These are phyloP conservation scores for Hymenoscyphus scutula DNA, from an alignment of 2,329 filamentous ascomycete species.

Conservation along the genomic window DNA sequence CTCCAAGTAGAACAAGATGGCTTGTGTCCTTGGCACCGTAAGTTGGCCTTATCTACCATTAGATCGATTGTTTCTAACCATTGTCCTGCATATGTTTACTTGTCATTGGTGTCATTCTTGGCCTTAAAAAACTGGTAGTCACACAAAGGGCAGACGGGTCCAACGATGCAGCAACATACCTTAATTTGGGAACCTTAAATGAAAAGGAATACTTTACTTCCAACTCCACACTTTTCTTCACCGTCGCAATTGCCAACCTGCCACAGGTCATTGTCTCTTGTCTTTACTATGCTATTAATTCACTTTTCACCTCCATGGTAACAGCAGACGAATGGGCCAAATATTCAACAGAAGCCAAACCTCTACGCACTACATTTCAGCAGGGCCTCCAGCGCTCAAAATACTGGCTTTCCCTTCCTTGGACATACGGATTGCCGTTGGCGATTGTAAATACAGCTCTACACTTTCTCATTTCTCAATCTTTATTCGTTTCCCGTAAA, in stretches of 20 bases:
- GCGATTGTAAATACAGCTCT: conserved; percentile 31
- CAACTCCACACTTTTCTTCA: neutral
- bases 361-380: conserved; percentile 36
- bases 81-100: too few relatives aligned
- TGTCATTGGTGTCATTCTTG: too few relatives aligned
- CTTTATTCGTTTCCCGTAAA: conserved; percentile 37
- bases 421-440: conserved; percentile 37
- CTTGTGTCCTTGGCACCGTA: conserved; percentile 17
- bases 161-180: too few relatives aligned
- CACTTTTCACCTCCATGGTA: conserved; percentile 22
- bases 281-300: conserved; percentile 36
- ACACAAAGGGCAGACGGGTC: too few relatives aligned
- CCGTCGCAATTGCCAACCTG: conserved; percentile 30
- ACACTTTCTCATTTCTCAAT: conserved; percentile 42
- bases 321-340: conserved; percentile 13
- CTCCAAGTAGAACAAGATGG: conserved; percentile 19
- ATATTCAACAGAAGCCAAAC: conserved; percentile 34
- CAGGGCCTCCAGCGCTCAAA: conserved; percentile 34
- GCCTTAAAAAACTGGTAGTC: too few relatives aligned
- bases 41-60: too few relatives aligned
- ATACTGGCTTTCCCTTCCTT: conserved; percentile 40
- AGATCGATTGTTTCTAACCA: too few relatives aligned
- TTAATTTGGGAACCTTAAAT: too few relatives aligned
- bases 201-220: too few relatives aligned
- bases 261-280: conserved; percentile 35